phyloP scores from a whole-genome alignment of 2,329 filamentous ascomycete genomes.

The Colletotrichum sojae region DNA sequence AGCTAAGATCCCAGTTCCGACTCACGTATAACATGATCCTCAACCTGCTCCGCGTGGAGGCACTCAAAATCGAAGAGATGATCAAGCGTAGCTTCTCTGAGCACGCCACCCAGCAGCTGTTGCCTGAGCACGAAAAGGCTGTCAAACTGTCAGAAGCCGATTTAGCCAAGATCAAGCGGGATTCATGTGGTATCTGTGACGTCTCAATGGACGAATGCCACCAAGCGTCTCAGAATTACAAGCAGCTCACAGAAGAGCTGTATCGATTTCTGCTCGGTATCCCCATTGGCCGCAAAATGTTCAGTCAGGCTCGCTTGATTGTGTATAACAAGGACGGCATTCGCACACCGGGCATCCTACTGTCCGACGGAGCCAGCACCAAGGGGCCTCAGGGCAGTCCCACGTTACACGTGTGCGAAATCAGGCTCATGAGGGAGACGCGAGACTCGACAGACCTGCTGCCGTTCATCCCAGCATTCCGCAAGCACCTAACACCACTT shows the following conservation, averaged over 20 bases:
- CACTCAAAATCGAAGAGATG: conserved; percentile 99
- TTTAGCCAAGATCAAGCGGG: conserved; percentile 89
- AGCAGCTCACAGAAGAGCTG: conserved; percentile 83
- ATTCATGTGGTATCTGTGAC: conserved; percentile 87
- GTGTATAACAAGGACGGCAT: conserved; percentile 90
- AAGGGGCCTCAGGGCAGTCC: conserved; percentile 71
- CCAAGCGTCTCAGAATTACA: conserved; percentile 83
- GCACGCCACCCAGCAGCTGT: conserved; percentile 92
- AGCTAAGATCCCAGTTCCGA: conserved; percentile 94
- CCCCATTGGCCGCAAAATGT: conserved; percentile 86
- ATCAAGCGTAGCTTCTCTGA: conserved; percentile 99
- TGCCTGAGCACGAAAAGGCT: conserved; percentile 96
- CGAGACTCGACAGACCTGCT: conserved; percentile 88
- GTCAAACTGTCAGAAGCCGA: conserved; percentile 94
- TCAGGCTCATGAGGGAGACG: conserved; percentile 76
- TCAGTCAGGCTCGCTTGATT: conserved; percentile 81
- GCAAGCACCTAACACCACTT: conserved; percentile 76
- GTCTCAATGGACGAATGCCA: conserved; percentile 85
- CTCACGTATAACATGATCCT: conserved; percentile 99
- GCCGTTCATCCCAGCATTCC: conserved; percentile 83
- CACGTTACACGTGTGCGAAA: conserved; percentile 83
- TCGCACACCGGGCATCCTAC: conserved; percentile 84
- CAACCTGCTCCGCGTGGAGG: conserved; percentile 94
- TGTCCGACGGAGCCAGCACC: conserved; percentile 80
- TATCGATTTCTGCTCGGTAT: conserved; percentile 83